Evolutionary conservation across 2,329 filamentous ascomycete species (phyloP), one percentile per base, ranked within the genome.

Genomic region (Fusarium subtropicale): DNA sequence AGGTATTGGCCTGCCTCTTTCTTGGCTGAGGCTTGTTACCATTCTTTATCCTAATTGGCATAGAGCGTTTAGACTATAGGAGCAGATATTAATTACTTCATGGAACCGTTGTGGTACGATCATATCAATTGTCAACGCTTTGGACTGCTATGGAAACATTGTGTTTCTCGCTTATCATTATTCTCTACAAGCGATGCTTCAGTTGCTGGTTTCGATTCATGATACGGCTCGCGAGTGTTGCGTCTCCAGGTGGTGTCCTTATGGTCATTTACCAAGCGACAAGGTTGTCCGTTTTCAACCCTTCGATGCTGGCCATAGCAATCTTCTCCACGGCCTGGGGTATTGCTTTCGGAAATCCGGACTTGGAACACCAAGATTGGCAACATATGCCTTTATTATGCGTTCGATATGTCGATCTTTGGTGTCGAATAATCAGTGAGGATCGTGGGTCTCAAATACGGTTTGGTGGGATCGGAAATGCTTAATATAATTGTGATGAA

Each of bases 131-230:
- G 24, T 39, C 41, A 22, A 58, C n/a, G 22, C 22, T 31, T 48
- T 48, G 13, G 44, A 44, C 30, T 38, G 31, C 38, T 36, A 33
- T 31, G 38, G 50, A 22, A 64, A 41, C 36, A 58, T 64, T 33
- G n/a, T 44, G 31, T 64, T 64, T 64, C 60, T 54, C 33, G 20
- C 28, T n/a, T 45, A 52, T 52, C 48, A 39, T 39, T 30, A 7
- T 46, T 39, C 24, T 50, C 36, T 36, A 22, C 31, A 39, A 41
- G 22, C n/a, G 42, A 38, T 39, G 26, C 34, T 34, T 38, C 48
- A 52, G 48, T 30, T 52, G 48, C 5, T 52, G 34, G 24, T 39
- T 41, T 52, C 48, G 15, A 31, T 46, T 28, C 7, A 30, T 38
- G 11, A 16, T 26, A n/a, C 28, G 24, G 30, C 12, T 48, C 28